Evolutionary conservation across 2,329 filamentous ascomycete genomes (phyloP), one percentile per base, ranked within the genome.

Genomic region (Lecanosticta acicola): DNA sequence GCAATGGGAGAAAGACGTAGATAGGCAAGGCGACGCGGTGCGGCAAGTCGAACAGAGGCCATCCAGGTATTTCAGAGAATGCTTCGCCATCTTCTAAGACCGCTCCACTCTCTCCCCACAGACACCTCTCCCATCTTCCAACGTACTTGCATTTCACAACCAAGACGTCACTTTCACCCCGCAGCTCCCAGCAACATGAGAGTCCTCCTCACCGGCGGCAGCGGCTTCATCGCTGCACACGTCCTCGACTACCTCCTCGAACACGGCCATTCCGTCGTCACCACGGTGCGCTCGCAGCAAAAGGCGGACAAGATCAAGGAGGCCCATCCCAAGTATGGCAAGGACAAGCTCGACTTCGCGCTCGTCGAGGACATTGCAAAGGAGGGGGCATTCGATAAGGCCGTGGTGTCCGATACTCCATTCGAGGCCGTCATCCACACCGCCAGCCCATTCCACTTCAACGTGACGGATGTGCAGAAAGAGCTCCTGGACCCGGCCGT

Each of bases 351-450:
- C 24, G 76, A 76, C 47, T 85, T 82, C 59, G 74, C 66, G 29
- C 77, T 91, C 49, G 84, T 94, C 10, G 74, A 80, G 39, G 85
- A 94, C 54, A 82, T 94, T 53, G 82, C 83, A 0, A 62, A 80
- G 51, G 75, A 80, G 17, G 78, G 77, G 14, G 85, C 84, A 18
- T 94, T 93, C 53, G 72, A 75, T 51, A 59, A 73, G 63, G 79
- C 77, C 13, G 74, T 82, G 39, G 70, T 78, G 52, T 80, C 78
- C 13, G 71, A 78, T 44, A 79, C 79, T 13, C 78, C 80, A 0
- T 85, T 91, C 51, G 82, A 87, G 57, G 81, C 77, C 37, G 84
- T 91, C 39, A 74, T 88, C 41, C 84, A 88, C 63, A 87, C 84
- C 4, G 84, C 85, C 2, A 83, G 78, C 26, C 85, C 87, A 0